Evolutionary conservation across 2,329 filamentous ascomycete genomes (phyloP), one percentile per base, ranked within the genome.

Genomic region (Xylaria sp.): DNA sequence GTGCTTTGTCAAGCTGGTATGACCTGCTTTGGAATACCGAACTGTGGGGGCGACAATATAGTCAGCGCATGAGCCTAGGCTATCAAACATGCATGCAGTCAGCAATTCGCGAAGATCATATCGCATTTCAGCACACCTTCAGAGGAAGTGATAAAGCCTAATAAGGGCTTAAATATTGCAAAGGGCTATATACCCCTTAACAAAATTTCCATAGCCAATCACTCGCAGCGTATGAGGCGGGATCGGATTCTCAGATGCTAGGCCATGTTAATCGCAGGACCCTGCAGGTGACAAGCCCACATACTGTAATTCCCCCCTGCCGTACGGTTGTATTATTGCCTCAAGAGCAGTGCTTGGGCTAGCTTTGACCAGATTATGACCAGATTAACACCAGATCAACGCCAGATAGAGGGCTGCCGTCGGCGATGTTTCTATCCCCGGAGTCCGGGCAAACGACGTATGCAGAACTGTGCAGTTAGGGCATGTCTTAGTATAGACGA

Each of bases 1-100:
- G n/a, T n/a, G n/a, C n/a, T n/a, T n/a, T n/a, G n/a, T n/a, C n/a
- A n/a, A n/a, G n/a, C n/a, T n/a, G n/a, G n/a, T n/a, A n/a, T n/a
- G n/a, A n/a, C n/a, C n/a, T n/a, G n/a, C n/a, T n/a, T 58, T 58
- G 47, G 38, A 58, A 58, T 58, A 52, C 37, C 54, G 44, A 35
- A 19, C 19, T 19, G 54, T 57, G 55, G 47, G 31, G 46, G 31
- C 44, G 17, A 9, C 21, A 29, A 27, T 58, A 58, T n/a, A n/a
- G 56, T 58, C 56, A 58, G 56, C 56, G 40, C 55, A 58, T 52
- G 38, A 25, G 29, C 47, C 37, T 43, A 35, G 29, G 23, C 37
- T 52, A 44, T 33, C 19, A 52, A 17, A 29, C 47, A 38, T 58
- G 56, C 56, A 58, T 58, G 56, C 56, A 53, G 56, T 53, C 56